These are phyloP conservation scores for Schizochytrium sp. DNA, from an alignment of 108 stramenopile genomes.

Conservation along the genomic window DNA sequence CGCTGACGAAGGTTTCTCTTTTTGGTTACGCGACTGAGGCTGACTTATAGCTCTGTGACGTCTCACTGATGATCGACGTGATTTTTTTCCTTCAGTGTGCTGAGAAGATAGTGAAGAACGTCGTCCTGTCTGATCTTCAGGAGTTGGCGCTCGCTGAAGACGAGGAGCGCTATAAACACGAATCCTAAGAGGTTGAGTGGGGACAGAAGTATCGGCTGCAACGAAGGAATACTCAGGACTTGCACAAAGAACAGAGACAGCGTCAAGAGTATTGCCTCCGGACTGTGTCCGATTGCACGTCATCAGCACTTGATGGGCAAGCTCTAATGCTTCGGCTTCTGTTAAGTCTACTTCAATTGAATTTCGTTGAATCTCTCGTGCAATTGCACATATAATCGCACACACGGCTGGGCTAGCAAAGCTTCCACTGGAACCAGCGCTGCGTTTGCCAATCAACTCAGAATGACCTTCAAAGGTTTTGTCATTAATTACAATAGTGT, in stretches of 20 bases:
- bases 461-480: constrained; percentile 9
- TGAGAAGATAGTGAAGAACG: background rate
- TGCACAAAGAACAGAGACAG: constrained; percentile 44
- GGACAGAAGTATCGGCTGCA: constrained; percentile 36
- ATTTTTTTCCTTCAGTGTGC: too few relatives aligned
- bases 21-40: background rate
- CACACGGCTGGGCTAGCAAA: constrained; percentile 33
- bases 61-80: background rate
- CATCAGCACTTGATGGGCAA: constrained; percentile 44
- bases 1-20: background rate
- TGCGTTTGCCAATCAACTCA: constrained; percentile 6
- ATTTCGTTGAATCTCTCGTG: constrained; percentile 25
- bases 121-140: background rate
- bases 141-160: background rate
- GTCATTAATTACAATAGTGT: constrained; percentile 34
- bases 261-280: constrained; percentile 51
- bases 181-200: constrained; percentile 5
- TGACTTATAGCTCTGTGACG: background rate
- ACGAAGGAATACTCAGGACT: constrained; percentile 23
- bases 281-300: constrained; percentile 58
- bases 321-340: constrained; percentile 37
- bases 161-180: constrained; percentile 30
- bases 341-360: constrained; percentile 29
- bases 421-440: constrained; percentile 37
- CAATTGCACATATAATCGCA: constrained; percentile 15